Evolutionary conservation across 768 basidiomycete genomes (phyloP), one percentile per base, ranked within the genome.

Genomic region (Mrakia frigida): DNA sequence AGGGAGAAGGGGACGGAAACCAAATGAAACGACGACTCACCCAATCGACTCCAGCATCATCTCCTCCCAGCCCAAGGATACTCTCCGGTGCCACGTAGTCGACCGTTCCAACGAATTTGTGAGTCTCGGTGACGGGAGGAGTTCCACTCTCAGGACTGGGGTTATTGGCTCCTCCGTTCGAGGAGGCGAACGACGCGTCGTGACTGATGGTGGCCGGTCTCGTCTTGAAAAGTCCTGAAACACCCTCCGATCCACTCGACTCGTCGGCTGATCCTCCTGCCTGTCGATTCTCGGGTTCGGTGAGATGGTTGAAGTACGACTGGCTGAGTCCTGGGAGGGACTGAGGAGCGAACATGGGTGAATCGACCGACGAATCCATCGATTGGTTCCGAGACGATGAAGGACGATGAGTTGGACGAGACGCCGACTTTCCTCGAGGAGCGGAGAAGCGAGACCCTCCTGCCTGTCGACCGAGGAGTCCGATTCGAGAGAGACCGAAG

Each of bases 31-130:
- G 35, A 80, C 56, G 46, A 86, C 90, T 52, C 79, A 96, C 94
- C 94, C 97, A 99, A 85, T 99, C 97, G 79, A 99, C 97, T 11
- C 91, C 90, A 41, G 90, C 91, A 83, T 98, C 95, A 81, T 98
- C 97, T 50, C 93, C 92, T 60, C 94, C 92, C 78, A 98, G 87
- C 73, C 97, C 97, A 74, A 98, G 88, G 77, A 98, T 96, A 10
- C 82, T 83, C 72, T 83, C 83, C 1, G 95, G 95, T 21, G 95
- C 94, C 60, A 98, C 87, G 83, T 99, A 99, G 83, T 99, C 96
- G 5, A 96, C 96, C 5, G 96, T 99, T 31, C 96, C 96, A 35
- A 96, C 96, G 81, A 98, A 94, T 84, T 93, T 93, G 84, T 94
- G 92, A 77, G 92, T 90, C 2, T 92, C 91, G 1, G 83, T 83